Base-by-base conservation (phyloP, 2,329 filamentous ascomycete species). In the Phoma sp. region DNA sequence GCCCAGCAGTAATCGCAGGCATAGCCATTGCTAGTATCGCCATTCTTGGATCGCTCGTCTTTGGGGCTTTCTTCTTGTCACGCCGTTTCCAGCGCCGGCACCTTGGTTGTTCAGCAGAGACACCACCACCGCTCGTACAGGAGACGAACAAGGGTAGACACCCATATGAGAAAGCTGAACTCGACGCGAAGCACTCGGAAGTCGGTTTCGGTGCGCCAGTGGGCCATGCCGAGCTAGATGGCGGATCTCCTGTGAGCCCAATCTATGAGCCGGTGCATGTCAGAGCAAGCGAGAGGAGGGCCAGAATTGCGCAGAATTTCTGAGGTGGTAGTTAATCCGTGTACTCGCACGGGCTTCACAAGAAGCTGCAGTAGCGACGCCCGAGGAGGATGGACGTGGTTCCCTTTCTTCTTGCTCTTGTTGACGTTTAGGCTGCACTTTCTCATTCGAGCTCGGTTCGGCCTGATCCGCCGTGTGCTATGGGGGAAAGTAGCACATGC, bases 1-100 rank as follows among this genome's bases (percentile, higher is more conserved):
- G 53, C 10, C 55, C 57, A 3, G 38, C 60, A 7, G 54, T 56
- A 2, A 64, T 68, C 4, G 57, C 58, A 3, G 67, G 61, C 1
- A 55, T 55, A 52, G 60, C 60, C 24, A 52, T 60, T 2, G 65
- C 60, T 38, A 50, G 62, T 36, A 45, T 52, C 4, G 39, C 41
- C 0, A 39, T 60, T 8, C 33, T 64, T 2, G 39, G 57, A 9
- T 35, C 62, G 13, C 30, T 57, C 11, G 29, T 59, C 23, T 47
- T 59, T 29, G 50, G 33, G 10, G 33, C 41, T 1, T 42, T 64
- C n/a, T 37, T 60, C 45, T 33, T 65, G 23, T 29, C 60, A 7
- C 57, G 54, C 9, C 58, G 57, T 11, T 56, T 47, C 37, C 24
- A n/a, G 27, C 52, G 50, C 18, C 40, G 30, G 6, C 33, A 13